Base-by-base conservation (phyloP, 2,329 filamentous ascomycete species). In the Geoglossum cookeanum region DNA sequence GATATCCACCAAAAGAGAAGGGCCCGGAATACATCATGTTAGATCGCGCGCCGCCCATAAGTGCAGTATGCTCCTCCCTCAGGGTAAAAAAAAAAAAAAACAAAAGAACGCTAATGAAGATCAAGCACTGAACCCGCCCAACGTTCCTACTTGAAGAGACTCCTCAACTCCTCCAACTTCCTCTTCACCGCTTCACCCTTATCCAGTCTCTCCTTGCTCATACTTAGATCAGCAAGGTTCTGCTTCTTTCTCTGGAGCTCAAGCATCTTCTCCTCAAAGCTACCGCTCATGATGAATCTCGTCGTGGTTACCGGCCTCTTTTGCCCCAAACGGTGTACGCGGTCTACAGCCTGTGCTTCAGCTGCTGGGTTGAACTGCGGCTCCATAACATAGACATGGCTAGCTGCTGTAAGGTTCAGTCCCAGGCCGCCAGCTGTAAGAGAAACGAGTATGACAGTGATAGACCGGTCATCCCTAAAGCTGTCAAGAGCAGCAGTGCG, bases 311-410 rank as follows among this genome's bases (percentile, higher is more conserved):
- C 92, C 11, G 83, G 79, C n/a, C 92, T 78, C 64, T 80, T 92
- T 73, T 98, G 92, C 0, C 92, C 90, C 1, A 96, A 74, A 17
- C 90, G 83, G 68, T 95, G 90, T 4, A 98, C 87, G 33, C 92
- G 87, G 67, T 97, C 92, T 6, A 97, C 78, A 1, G 92, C 92
- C 70, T 98, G 92, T 4, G 89, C 87, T 69, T 98, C 91, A 0
- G 90, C 88, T 0, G 89, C 90, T 0, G 92, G 92, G 65, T 98
- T 98, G 73, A 91, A 98, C 66, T 96, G 90, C 4, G 92, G 92
- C 68, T 98, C 92, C 91, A 98, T 97, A 64, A 97, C 85, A 68
- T 92, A 97, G 13, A 94, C 91, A 57, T 80, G 85, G 66, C 83
- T 92, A 35, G 84, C 91, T 0, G 86, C 76, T 0, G 90, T 96